phyloP scores from a whole-genome alignment of 768 basidiomycete genomes.

The Amanita rimosa region DNA sequence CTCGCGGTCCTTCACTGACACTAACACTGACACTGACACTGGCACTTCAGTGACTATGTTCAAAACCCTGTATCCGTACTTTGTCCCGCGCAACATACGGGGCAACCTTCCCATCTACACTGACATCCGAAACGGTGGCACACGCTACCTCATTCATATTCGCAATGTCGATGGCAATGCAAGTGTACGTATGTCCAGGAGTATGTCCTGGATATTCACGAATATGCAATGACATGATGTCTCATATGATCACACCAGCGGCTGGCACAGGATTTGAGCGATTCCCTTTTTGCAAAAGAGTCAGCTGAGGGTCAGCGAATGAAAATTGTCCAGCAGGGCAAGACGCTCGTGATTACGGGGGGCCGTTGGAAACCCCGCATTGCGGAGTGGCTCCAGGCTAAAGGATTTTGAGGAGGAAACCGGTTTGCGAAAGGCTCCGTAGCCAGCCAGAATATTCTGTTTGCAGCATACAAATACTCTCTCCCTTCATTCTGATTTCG shows the following conservation, averaged over 20 bases:
- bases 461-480: not conserved
- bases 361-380: conserved; percentile 55
- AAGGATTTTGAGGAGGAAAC: conserved; percentile 43
- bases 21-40: too few species aligned
- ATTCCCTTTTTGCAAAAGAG: conserved; percentile 35
- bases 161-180: conserved; percentile 59
- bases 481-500: not conserved
- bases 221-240: too few species aligned
- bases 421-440: too few species aligned
- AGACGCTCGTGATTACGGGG: conserved; percentile 48
- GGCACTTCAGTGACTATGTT: too few species aligned
- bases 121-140: conserved; percentile 57
- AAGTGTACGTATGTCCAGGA: conserved; percentile 35
- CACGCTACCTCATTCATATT: conserved; percentile 45
- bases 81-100: conserved; percentile 52
- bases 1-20: not conserved
- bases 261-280: conserved; percentile 45
- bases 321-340: conserved; percentile 34
- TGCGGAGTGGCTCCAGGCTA: conserved; percentile 46
- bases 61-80: conserved; percentile 29
- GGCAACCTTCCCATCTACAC: conserved; percentile 69
- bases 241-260: conserved; percentile 24
- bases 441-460: too few species aligned
- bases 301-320: conserved; percentile 38
- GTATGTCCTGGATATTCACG: too few species aligned